Evolutionary conservation across 75 land plant species (phyloP), one percentile per base, ranked within the genome.

Genomic region (Cunninghamia lanceolata): DNA sequence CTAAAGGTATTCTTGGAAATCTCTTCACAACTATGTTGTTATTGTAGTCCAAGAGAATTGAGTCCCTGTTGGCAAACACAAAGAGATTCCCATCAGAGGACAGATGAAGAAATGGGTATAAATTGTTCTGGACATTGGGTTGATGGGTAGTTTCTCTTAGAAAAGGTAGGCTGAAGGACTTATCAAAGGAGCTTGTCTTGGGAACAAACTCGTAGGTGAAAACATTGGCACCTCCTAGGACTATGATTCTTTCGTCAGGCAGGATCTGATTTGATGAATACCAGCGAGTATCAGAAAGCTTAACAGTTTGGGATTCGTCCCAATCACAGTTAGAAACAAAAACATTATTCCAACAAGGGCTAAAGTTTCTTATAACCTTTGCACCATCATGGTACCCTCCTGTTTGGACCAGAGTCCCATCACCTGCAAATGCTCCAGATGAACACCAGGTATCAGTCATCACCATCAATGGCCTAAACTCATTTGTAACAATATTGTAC

Each of bases 51-150:
- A 92, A 84, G 38, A 93, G 88, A 59, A 93, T 91, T 28, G 95
- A 93, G 83, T 92, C 89, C 10, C 87, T 85, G 84, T 93, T 93
- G 19, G 93, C 93, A 82, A 93, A 93, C 83, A 93, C 73, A 85
- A 88, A 93, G 59, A 91, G 84, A 83, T 89, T 89, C 8, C 94
- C 91, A 79, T 91, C 93, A 1, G 91, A 81, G 77, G 87, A 87
- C 30, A 88, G 77, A 77, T 91, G 90, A 42, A 91, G 86, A 66
- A 93, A 93, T 8, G 89, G 92, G 85, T 93, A 91, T 35, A 89
- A 85, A 46, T 91, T 91, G 89, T 88, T 86, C 83, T 91, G 70
- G n/a, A 74, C 84, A n/a, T 76, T 84, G 32, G 59, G 42, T n/a
- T 73, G 21, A 32, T 75, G 46, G 32, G 78, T 34, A 19, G 93